phyloP scores from a whole-genome alignment of 495 filamentous ascomycete genomes.

The Chaetomium tenue region DNA sequence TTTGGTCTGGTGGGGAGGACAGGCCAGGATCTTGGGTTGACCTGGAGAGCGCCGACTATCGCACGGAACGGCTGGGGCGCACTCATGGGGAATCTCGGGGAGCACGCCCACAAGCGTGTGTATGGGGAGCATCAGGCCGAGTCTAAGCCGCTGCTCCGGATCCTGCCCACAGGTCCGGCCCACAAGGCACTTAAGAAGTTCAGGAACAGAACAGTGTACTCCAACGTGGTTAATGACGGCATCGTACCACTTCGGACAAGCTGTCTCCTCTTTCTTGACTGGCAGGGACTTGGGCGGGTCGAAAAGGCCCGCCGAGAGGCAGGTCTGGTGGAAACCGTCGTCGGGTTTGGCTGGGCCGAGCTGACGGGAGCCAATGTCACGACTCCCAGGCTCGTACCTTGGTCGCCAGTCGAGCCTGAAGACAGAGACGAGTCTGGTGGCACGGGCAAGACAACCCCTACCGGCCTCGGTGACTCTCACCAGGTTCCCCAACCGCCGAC shows the following conservation, averaged over 20 bases:
- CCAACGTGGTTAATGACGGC: slow-evolving; percentile 97
- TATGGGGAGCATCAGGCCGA: slow-evolving; percentile 67
- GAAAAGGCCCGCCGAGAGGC: slow-evolving; percentile 93
- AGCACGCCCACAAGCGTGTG: slow-evolving; percentile 60
- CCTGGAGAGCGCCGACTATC: slow-evolving; percentile 84
- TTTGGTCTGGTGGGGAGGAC: slow-evolving; percentile 93
- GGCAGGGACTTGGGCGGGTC: slow-evolving; percentile 87
- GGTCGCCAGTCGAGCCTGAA: slow-evolving; percentile 35
- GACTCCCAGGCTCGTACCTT: slow-evolving; percentile 37
- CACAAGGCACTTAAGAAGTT: slow-evolving; percentile 85
- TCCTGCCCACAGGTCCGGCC: slow-evolving; percentile 89
- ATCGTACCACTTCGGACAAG: slow-evolving; percentile 95
- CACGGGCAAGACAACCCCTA: slow-evolving; percentile 32
- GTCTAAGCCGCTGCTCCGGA: slow-evolving; percentile 85
- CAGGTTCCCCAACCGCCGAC: slow-evolving; percentile 61
- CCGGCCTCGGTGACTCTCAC: slow-evolving; percentile 31
- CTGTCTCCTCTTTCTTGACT: slow-evolving; percentile 94
- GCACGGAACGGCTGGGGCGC: slow-evolving; percentile 84
- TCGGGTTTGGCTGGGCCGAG: slow-evolving; percentile 93
- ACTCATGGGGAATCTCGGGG: slow-evolving; percentile 73
- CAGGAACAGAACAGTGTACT: slow-evolving; percentile 88
- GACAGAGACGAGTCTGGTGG: slow-evolving; percentile 25
- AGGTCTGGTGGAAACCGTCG: slow-evolving; percentile 84
- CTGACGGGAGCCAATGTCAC: slow-evolving; percentile 71
- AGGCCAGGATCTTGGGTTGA: slow-evolving; percentile 90